Evolutionary conservation across 345 rosid species (phyloP).

Genomic region (Gynandropsis gynandra): DNA sequence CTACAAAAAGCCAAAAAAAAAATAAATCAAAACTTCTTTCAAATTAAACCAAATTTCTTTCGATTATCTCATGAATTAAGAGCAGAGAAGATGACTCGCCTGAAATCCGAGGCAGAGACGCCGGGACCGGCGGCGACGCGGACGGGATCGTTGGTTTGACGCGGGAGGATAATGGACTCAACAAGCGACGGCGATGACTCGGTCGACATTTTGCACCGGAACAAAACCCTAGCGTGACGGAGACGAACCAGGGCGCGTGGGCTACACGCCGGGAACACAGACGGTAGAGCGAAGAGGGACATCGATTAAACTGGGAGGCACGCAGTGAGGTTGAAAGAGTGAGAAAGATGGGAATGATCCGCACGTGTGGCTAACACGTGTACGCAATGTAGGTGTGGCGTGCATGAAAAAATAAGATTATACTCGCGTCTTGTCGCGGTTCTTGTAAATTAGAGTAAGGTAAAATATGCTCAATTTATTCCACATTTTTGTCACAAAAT

Average conservation of each 20-base stretch:
- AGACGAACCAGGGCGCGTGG: constrained; percentile 18
- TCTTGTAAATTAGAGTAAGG: too few relatives aligned
- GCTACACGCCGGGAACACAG: constrained; percentile 25
- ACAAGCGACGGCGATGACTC: constrained; percentile 28
- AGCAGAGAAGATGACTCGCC: constrained; percentile 23
- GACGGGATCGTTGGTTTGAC: constrained; percentile 56
- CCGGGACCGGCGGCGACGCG: constrained; percentile 52
- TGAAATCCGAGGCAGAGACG: constrained; percentile 58
- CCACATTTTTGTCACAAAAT: too few relatives aligned
- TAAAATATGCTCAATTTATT: too few relatives aligned
- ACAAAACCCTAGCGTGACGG: constrained; percentile 8
- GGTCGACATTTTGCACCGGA: constrained; percentile 35
- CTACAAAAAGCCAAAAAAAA: constrained; percentile 27
- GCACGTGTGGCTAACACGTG: constrained; percentile 11
- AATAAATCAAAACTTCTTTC: neutral
- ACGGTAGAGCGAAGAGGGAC: constrained; percentile 11
- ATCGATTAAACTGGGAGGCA: neutral
- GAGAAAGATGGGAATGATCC: neutral
- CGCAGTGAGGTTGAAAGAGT: neutral
- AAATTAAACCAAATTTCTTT: neutral
- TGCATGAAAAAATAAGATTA: too few relatives aligned
- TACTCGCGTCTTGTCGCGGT: too few relatives aligned
- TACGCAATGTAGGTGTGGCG: too few relatives aligned
- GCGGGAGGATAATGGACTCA: constrained; percentile 39
- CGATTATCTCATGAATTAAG: neutral